phyloP scores from a whole-genome alignment of 2,329 filamentous ascomycete species.

The Colletotrichum orchidophilum region DNA sequence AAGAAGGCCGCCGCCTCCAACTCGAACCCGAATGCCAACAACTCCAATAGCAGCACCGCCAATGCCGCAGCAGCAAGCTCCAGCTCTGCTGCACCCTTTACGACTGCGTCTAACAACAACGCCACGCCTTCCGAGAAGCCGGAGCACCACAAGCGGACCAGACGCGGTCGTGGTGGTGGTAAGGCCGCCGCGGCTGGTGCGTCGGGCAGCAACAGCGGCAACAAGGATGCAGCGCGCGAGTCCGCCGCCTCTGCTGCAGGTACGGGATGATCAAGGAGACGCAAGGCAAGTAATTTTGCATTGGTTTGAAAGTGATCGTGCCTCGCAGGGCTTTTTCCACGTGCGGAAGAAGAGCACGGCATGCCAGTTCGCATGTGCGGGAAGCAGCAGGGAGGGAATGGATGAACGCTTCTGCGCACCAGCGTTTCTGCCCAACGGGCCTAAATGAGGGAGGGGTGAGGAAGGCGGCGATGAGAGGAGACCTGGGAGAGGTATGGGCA shows the following conservation, averaged over 20 bases:
- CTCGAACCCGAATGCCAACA: slow-evolving; percentile 3
- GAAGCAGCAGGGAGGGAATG: background rate
- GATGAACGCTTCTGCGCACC: background rate
- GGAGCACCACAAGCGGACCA: slow-evolving; percentile 37
- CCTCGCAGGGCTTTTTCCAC: background rate
- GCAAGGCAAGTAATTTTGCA: background rate
- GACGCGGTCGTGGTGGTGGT: slow-evolving; percentile 38
- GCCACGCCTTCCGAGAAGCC: slow-evolving; percentile 33
- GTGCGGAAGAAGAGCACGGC: background rate
- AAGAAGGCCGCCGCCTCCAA: slow-evolving; percentile 48
- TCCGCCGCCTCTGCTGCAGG: slow-evolving; percentile 22
- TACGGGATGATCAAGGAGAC: slow-evolving; percentile 20
- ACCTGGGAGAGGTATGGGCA: background rate
- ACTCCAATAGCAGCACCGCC: slow-evolving; percentile 3
- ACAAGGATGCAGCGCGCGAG: background rate
- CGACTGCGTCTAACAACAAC: background rate
- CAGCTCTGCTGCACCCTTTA: slow-evolving; percentile 12
- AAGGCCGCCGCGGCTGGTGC: slow-evolving; percentile 29
- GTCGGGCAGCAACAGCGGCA: slow-evolving; percentile 15
- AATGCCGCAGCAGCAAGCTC: slow-evolving; percentile 10
- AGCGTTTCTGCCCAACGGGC: slow-evolving; percentile 8
- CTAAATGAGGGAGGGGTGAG: background rate
- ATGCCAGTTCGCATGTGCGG: background rate
- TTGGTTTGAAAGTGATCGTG: background rate
- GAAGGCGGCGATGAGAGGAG: background rate